Base-by-base conservation (phyloP, 1,284 basidiomycete species). In the Golubevia sp. region DNA sequence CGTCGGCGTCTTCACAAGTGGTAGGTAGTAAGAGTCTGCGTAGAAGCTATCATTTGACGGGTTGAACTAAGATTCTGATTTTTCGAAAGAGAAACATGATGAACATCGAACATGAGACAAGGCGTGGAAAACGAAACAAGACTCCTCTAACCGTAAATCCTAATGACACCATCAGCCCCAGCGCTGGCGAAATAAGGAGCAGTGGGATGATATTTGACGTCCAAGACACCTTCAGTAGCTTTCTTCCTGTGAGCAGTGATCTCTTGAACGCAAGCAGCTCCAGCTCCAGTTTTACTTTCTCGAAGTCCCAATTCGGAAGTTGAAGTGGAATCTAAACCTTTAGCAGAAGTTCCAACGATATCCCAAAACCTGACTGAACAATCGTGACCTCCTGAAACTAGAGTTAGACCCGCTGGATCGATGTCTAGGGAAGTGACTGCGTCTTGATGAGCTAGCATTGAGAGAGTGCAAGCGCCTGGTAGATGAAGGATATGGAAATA, bases 341-440 rank as follows among this genome's bases (percentile, higher is more conserved):
- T 48, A 13, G 58, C 55, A 58, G 89, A 87, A 62, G 89, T 91
- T 49, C 62, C 65, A n/a, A 92, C 88, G 61, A 97, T 86, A 84
- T 97, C 93, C 97, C 96, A 99, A 85, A 97, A 92, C 23, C 96
- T 91, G 52, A 94, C 87, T 20, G 93, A 94, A 82, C 94, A 94
- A 84, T 99, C 96, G 78, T 97, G 93, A 56, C 92, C 92, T 49
- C 91, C 92, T 1, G 94, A 94, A 2, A 94, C 91, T 50, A 98
- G 88, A 8, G 91, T 91, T 84, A 95, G 89, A 49, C 92, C 92
- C 1, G 92, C 87, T 0, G 92, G 89, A 67, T 96, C 93, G 65
- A 98, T 90, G 49, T 93, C 92, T 30, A 99, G 85, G 24, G 92
- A 93, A 3, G 94, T 97, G 55, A 97, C 92, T 1, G 92, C 90